phyloP scores from a whole-genome alignment of 495 filamentous ascomycete species.

The Rostrohypoxylon terebratum region DNA sequence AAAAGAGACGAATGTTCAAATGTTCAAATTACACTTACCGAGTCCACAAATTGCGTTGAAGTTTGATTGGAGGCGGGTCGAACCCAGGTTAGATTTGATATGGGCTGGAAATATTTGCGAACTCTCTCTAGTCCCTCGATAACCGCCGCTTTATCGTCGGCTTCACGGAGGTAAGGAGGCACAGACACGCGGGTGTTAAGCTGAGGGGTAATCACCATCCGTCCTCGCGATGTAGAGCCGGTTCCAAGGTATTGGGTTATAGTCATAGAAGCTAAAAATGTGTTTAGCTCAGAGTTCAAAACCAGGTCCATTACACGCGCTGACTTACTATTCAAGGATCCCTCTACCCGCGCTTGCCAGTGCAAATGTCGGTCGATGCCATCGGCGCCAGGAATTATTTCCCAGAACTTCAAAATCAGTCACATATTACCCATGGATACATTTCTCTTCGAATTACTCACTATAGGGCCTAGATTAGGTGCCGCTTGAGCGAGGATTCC shows the following conservation, averaged over 20 bases:
- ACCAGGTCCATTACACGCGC: not conserved
- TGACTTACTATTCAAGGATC: conserved; percentile 48
- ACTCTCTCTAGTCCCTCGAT: conserved; percentile 64
- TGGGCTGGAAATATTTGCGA: conserved; percentile 58
- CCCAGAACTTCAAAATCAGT: conserved; percentile 52
- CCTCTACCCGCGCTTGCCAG: conserved; percentile 67
- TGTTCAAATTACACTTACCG: conserved; percentile 25
- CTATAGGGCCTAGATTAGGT: conserved; percentile 65
- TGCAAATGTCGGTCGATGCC: conserved; percentile 68
- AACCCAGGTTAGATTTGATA: conserved; percentile 63
- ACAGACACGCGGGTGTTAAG: conserved; percentile 60
- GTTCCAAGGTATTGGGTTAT: conserved; percentile 68
- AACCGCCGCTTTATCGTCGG: conserved; percentile 51
- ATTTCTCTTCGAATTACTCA: conserved; percentile 35
- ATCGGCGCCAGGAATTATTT: conserved; percentile 61
- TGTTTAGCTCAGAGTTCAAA: not conserved
- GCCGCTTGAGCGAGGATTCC: conserved; percentile 72
- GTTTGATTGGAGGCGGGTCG: conserved; percentile 61
- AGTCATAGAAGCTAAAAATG: conserved; percentile 55
- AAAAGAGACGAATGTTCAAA: conserved; percentile 1
- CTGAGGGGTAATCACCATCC: conserved; percentile 59
- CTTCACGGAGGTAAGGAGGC: conserved; percentile 57
- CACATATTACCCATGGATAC: not conserved
- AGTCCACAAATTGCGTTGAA: conserved; percentile 62
- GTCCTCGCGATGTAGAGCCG: conserved; percentile 64